Evolutionary conservation across 1,284 basidiomycete genomes (phyloP).

Genomic region (Trichosporon sp.): DNA sequence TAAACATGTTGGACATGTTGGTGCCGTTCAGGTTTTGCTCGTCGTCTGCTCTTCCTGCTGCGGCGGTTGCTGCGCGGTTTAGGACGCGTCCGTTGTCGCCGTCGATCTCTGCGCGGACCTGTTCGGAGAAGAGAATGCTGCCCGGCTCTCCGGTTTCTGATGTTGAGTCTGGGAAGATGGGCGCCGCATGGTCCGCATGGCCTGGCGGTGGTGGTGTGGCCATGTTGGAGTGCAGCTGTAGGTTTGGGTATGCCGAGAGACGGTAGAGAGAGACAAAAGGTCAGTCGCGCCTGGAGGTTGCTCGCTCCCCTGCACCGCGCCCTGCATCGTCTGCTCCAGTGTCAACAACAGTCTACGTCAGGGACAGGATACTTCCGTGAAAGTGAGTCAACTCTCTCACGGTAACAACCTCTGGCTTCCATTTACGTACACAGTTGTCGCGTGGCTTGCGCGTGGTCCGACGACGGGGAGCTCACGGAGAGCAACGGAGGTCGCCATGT

Average conservation of each 20-base stretch:
- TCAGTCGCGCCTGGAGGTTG: slow-evolving; percentile 10
- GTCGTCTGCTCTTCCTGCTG: background rate
- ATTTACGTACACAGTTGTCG: background rate
- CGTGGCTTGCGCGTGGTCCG: background rate
- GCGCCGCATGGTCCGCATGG: slow-evolving; percentile 16
- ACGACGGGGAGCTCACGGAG: too few species aligned
- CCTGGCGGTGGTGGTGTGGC: slow-evolving; percentile 17
- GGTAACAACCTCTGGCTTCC: background rate
- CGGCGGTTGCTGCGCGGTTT: slow-evolving; percentile 19
- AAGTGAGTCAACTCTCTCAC: slow-evolving; percentile 15
- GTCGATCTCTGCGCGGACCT: slow-evolving; percentile 29
- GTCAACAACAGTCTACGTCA: slow-evolving; percentile 7
- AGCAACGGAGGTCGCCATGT: too few species aligned
- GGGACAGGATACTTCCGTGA: background rate
- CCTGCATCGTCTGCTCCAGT: background rate
- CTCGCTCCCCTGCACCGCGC: background rate
- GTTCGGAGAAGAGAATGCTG: slow-evolving; percentile 50
- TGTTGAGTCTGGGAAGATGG: slow-evolving; percentile 28
- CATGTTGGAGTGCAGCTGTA: background rate
- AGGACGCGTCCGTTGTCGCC: background rate
- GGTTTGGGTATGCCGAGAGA: slow-evolving; percentile 8
- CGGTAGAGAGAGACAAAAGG: background rate
- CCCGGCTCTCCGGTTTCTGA: slow-evolving; percentile 39
- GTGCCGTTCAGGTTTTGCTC: background rate
- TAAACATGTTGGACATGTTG: slow-evolving; percentile 2